Conservation (phyloP, 129 eudicot species). For the Ambrosia artemisiifolia region DNA sequence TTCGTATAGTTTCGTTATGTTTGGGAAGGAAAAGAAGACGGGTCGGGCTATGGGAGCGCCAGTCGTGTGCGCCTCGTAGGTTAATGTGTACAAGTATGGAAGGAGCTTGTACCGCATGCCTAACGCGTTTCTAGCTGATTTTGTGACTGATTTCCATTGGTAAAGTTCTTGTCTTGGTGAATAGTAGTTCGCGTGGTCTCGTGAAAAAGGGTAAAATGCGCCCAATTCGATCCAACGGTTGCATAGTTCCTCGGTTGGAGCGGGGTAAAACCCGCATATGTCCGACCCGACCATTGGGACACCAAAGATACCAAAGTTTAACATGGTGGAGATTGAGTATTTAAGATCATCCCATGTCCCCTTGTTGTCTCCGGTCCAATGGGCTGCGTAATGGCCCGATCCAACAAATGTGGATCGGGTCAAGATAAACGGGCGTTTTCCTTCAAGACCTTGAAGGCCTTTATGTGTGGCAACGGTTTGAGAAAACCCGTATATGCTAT, state of each 20-base stretch:
- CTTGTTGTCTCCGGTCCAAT: constrained; percentile 97
- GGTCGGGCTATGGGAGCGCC: constrained; percentile 96
- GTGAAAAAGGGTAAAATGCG: constrained; percentile 89
- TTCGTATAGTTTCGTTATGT: constrained; percentile 42
- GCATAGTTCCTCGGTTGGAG: constrained; percentile 88
- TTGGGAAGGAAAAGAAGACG: constrained; percentile 74
- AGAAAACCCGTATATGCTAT: constrained; percentile 84
- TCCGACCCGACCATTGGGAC: constrained; percentile 98
- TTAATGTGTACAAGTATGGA: constrained; percentile 76
- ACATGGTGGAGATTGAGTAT: constrained; percentile 80
- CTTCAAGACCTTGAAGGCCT: constrained; percentile 63
- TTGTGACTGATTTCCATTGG: constrained; percentile 82
- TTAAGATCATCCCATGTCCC: constrained; percentile 86
- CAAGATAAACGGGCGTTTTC: constrained; percentile 85
- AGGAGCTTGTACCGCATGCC: constrained; percentile 93
- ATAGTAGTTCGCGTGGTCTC: constrained; percentile 86
- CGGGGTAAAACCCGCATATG: constrained; percentile 90
- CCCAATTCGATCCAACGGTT: constrained; percentile 97
- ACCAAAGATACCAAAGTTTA: constrained; percentile 92
- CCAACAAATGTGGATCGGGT: constrained; percentile 91
- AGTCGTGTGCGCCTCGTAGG: constrained; percentile 68
- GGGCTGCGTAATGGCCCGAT: constrained; percentile 89
- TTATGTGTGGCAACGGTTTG: constrained; percentile 74
- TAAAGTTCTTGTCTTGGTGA: constrained; percentile 93
- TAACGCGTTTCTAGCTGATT: constrained; percentile 74